These are phyloP conservation scores for Stagonosporopsis rhizophila DNA, from an alignment of 2,329 filamentous ascomycete genomes.

Conservation along the genomic window DNA sequence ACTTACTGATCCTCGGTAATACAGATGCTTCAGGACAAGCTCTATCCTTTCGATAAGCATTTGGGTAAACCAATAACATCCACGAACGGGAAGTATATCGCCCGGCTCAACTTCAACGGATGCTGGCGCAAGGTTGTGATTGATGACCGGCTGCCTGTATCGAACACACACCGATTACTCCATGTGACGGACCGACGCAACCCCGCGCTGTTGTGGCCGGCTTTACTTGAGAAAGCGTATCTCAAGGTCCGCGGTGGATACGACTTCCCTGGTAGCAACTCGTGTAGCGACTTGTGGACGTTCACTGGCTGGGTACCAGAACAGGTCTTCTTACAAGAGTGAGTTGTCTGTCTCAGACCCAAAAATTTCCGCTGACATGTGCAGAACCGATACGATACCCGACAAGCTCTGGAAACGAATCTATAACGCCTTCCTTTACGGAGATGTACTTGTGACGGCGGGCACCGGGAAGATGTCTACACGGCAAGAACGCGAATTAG, in stretches of 20 bases:
- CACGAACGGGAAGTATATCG: slow-evolving; percentile 84
- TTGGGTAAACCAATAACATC: slow-evolving; percentile 67
- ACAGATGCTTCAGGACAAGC: slow-evolving; percentile 72
- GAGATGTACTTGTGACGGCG: slow-evolving; percentile 86
- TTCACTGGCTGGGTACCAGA: slow-evolving; percentile 97
- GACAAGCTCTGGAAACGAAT: slow-evolving; percentile 80
- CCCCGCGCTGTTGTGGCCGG: slow-evolving; percentile 85
- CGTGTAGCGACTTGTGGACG: slow-evolving; percentile 91
- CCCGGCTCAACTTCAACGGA: slow-evolving; percentile 95
- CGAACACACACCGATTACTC: slow-evolving; percentile 75
- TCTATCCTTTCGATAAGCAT: slow-evolving; percentile 75
- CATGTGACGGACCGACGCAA: slow-evolving; percentile 89
- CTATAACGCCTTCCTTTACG: slow-evolving; percentile 73
- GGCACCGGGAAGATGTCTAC: slow-evolving; percentile 84
- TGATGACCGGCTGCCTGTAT: slow-evolving; percentile 85
- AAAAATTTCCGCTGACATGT: slow-evolving; percentile 12
- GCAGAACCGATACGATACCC: slow-evolving; percentile 77
- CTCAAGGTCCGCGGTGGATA: slow-evolving; percentile 95
- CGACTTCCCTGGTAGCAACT: slow-evolving; percentile 97
- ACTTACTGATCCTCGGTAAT: slow-evolving; percentile 17
- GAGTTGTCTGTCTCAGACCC: slow-evolving; percentile 22
- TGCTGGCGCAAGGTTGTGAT: slow-evolving; percentile 86
- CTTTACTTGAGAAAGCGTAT: slow-evolving; percentile 93
- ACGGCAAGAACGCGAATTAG: slow-evolving; percentile 79
- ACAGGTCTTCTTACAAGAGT: slow-evolving; percentile 87